Percentiles rank a stretch among this genome's conserved stretches.
These are phyloP conservation scores for Pyricularia sp. DNA, from an alignment of 2,329 filamentous ascomycete genomes.

Conservation along the genomic window DNA sequence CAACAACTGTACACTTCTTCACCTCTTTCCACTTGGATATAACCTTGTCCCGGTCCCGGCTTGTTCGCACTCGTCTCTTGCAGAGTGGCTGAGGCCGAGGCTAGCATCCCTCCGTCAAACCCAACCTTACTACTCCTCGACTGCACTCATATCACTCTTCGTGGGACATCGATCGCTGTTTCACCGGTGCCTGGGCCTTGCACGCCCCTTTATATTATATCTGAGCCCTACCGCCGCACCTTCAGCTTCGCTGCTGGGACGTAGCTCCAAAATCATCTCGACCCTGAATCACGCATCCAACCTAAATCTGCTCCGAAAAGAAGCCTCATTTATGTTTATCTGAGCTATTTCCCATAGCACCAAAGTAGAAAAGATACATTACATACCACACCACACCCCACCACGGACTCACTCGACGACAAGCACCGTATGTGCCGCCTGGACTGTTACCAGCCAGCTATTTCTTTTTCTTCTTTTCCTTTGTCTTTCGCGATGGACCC, in stretches of 20 bases:
- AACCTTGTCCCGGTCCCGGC: neutral
- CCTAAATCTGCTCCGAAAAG: neutral
- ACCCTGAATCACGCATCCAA: neutral
- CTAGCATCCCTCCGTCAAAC: neutral
- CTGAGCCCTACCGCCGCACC: neutral
- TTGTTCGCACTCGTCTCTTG: neutral
- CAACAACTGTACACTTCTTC: neutral
- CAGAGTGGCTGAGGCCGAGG: neutral
- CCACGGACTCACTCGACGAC: neutral
- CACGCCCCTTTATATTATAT: neutral
- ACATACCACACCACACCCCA: neutral
- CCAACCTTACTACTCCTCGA: neutral
- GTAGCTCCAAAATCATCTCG: neutral
- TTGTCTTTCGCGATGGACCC: neutral
- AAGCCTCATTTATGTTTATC: neutral
- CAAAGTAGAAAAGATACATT: neutral
- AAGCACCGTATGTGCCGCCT: conserved; percentile 1
- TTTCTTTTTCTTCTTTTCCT: neutral
- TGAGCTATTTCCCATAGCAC: neutral
- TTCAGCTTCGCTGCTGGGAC: neutral
- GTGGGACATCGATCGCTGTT: neutral
- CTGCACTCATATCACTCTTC: neutral
- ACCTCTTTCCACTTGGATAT: neutral
- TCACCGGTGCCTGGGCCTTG: neutral
- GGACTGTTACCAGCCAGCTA: neutral